phyloP scores from a whole-genome alignment of 331 rosid genomes.

The Phaseolus coccineus region DNA sequence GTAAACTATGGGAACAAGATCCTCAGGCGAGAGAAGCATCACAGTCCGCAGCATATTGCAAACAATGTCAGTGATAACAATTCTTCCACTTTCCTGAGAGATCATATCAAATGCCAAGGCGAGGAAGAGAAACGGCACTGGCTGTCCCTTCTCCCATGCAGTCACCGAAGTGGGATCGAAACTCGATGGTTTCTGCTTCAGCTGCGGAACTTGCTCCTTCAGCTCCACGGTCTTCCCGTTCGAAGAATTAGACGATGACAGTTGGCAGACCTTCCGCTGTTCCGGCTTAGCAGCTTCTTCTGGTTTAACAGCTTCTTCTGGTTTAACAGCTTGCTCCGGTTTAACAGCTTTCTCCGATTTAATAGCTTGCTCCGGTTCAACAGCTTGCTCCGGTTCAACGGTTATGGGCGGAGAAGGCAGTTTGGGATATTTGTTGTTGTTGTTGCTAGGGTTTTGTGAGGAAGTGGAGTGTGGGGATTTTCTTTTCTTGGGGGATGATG shows the following conservation, averaged over 20 bases:
- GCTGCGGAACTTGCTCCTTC: slow-evolving; percentile 53
- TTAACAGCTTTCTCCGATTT: background rate
- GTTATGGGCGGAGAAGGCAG: background rate
- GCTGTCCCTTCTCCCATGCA: slow-evolving; percentile 73
- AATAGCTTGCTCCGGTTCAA: background rate
- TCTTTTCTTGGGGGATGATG: slow-evolving; percentile 64
- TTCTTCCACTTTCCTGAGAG: slow-evolving; percentile 63
- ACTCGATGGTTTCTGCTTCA: slow-evolving; percentile 71
- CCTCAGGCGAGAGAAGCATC: slow-evolving; percentile 70
- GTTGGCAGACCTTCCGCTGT: slow-evolving; percentile 42
- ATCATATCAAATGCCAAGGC: slow-evolving; percentile 71
- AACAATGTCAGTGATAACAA: slow-evolving; percentile 79
- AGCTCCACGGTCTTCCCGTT: slow-evolving; percentile 54
- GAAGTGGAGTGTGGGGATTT: slow-evolving; percentile 49
- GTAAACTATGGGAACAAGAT: slow-evolving; percentile 69
- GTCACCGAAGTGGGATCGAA: slow-evolving; percentile 60
- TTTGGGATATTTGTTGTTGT: slow-evolving; percentile 13
- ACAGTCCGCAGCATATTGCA: slow-evolving; percentile 87
- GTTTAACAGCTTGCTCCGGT: background rate
- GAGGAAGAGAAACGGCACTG: slow-evolving; percentile 74
- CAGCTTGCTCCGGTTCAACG: background rate
- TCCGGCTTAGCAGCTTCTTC: slow-evolving; percentile 12
- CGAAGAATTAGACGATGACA: background rate
- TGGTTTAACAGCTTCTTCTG: background rate
- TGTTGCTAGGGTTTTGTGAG: slow-evolving; percentile 45